Evolutionary conservation across 805 yeast species (phyloP), one percentile per base, ranked within the genome.

Genomic region (Ogataea pignaliae): DNA sequence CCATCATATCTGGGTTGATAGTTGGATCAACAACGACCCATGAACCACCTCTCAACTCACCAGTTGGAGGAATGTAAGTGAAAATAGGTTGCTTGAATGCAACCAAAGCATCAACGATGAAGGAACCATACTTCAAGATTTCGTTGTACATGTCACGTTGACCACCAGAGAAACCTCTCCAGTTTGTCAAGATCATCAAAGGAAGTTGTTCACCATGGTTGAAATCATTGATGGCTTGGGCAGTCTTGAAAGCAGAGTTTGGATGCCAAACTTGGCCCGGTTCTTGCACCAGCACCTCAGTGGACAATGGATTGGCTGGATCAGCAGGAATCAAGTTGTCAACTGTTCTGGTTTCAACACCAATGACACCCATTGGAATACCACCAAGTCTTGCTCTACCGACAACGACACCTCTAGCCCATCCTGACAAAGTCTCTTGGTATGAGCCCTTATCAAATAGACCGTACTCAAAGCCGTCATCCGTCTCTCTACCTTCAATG

Each of bases 91-190:
- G 99, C 66, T 88, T 88, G 79, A 83, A 93, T 58, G 83, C 96
- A 54, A 88, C 95, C 50, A 93, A 77, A 12, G 99, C 97, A 65
- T 93, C 99, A 52, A 93, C 99, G 69, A 93, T 93, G 68, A 77
- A 88, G 3, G 98, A 82, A 64, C 99, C 99, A 64, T 87, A 93
- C 69, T 93, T 93, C 72, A 93, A 82, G 36, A 93, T 95, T 73
- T 93, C 99, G 61, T 90, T 88, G 78, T 85, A 95, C 99, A 93
- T 93, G 69, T 93, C 99, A 65, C 97, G 87, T 76, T 93, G 99
- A 66, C 99, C 99, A 75, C 99, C 99, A 55, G 97, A 88, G 82
- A 93, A 93, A 61, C 99, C 99, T 82, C 99, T 87, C 99, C 99
- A 93, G 79, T 93, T 93, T 47, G 99, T 99, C 57, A 93, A 73